Percentiles rank a stretch among this genome's conserved stretches.
phyloP scores from a whole-genome alignment of 306 rosid genomes.

The Castanea sativa region DNA sequence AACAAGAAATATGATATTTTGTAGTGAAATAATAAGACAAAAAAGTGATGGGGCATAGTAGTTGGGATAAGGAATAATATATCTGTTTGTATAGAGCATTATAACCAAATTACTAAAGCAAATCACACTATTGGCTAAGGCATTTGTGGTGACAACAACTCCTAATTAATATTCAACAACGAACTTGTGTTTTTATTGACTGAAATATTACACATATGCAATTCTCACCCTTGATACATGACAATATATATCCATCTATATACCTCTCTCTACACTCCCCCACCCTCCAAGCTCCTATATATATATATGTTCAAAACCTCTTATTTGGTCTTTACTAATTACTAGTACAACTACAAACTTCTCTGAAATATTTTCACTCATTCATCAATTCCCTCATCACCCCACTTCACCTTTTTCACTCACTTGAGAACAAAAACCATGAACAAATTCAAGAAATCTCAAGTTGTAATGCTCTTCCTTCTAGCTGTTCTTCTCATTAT shows the following conservation, averaged over 20 bases:
- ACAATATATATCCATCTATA: neutral
- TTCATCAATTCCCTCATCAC: slow-evolving; percentile 1
- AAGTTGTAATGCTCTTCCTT: slow-evolving; percentile 46
- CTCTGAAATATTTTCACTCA: slow-evolving; percentile 11
- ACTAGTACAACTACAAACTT: neutral
- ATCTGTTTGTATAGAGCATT: too few species aligned
- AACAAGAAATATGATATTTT: neutral
- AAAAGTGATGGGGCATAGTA: neutral
- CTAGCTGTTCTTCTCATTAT: slow-evolving; percentile 51
- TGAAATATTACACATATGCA: neutral
- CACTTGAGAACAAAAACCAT: slow-evolving; percentile 23
- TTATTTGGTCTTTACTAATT: slow-evolving; percentile 18
- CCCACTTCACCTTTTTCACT: slow-evolving; percentile 1
- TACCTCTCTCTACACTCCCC: neutral
- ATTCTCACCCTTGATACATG: neutral
- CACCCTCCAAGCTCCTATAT: slow-evolving; percentile 28
- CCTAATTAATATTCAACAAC: neutral
- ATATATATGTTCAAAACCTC: slow-evolving; percentile 35
- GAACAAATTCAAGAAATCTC: slow-evolving; percentile 51
- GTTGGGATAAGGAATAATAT: too few species aligned
- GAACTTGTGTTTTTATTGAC: slow-evolving; percentile 10
- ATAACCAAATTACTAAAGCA: neutral
- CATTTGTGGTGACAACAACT: neutral
- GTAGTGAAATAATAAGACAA: neutral
- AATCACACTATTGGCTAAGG: neutral